Conservation (phyloP, 345 rosid genomes). For the Leavenworthia alabamica region DNA sequence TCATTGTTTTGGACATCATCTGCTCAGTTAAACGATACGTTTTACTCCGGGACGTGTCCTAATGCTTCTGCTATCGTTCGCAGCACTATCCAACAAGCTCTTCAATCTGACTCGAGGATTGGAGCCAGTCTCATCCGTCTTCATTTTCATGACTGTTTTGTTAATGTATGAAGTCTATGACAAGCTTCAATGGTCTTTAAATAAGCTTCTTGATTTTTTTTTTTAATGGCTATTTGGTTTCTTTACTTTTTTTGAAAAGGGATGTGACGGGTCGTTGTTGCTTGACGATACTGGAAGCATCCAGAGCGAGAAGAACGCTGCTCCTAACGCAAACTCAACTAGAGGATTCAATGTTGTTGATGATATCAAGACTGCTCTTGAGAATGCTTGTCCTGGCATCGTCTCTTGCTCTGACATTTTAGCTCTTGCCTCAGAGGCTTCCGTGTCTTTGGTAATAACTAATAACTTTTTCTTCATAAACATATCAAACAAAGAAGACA, state of each 20-base stretch:
- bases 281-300: slow-evolving; percentile 43
- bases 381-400: slow-evolving; percentile 55
- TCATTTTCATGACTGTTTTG: slow-evolving; percentile 86
- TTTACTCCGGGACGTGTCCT: slow-evolving; percentile 56
- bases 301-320: slow-evolving; percentile 57
- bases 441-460: slow-evolving; percentile 53
- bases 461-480: background rate
- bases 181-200: background rate
- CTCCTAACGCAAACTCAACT: slow-evolving; percentile 41
- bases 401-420: slow-evolving; percentile 79
- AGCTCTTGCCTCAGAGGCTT: slow-evolving; percentile 55
- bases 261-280: slow-evolving; percentile 67
- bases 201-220: background rate
- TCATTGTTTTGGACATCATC: slow-evolving; percentile 6
- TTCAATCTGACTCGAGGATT: slow-evolving; percentile 52
- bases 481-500: background rate
- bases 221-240: background rate
- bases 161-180: slow-evolving; percentile 37
- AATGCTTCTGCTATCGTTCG: slow-evolving; percentile 51
- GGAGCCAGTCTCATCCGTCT: slow-evolving; percentile 76
- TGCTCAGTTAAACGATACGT: slow-evolving; percentile 49
- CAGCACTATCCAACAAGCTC: slow-evolving; percentile 49
- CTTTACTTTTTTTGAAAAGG: slow-evolving; percentile 31
- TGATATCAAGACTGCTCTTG: slow-evolving; percentile 55
- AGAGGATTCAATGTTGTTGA: slow-evolving; percentile 69